Conservation (phyloP, 768 basidiomycete species). For the Epithele typhae region DNA sequence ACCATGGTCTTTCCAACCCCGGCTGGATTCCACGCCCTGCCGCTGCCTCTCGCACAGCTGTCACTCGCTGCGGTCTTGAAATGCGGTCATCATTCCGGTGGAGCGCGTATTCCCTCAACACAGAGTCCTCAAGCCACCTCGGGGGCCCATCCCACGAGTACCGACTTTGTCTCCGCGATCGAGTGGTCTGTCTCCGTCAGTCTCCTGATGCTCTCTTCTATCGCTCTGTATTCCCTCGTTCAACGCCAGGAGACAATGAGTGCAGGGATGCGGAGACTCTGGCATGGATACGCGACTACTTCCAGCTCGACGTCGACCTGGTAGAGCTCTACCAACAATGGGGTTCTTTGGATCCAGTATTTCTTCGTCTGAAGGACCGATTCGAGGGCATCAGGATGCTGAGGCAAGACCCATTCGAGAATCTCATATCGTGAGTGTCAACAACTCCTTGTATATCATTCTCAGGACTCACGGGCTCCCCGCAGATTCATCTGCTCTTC, state of each 20-base stretch:
- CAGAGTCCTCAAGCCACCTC: conserved; percentile 10
- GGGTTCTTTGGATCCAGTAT: conserved; percentile 70
- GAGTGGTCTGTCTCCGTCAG: conserved; percentile 82
- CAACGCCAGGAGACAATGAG: conserved; percentile 24
- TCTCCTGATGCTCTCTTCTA: conserved; percentile 62
- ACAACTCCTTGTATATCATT: neutral
- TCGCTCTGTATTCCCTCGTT: conserved; percentile 57
- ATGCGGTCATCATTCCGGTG: conserved; percentile 89
- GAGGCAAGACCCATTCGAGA: conserved; percentile 95
- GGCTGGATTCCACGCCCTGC: conserved; percentile 48
- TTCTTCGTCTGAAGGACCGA: conserved; percentile 54
- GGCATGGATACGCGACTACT: conserved; percentile 79
- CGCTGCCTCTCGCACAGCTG: conserved; percentile 62
- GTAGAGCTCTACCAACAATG: conserved; percentile 69
- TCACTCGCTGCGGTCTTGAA: conserved; percentile 74
- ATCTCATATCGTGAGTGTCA: conserved; percentile 77
- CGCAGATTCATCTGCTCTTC: conserved; percentile 94
- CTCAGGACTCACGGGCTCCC: neutral
- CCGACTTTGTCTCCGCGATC: conserved; percentile 73
- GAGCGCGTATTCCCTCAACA: conserved; percentile 46
- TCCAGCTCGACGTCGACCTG: conserved; percentile 80
- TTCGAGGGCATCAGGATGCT: conserved; percentile 84
- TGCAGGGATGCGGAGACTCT: conserved; percentile 62
- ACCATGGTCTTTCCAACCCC: conserved; percentile 7
- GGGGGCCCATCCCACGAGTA: conserved; percentile 62